A percentile compares a stretch with the other conserved stretches of the same genome.
Evolutionary conservation across 768 basidiomycete genomes (phyloP).

Genomic region (Termitomyces sp.): DNA sequence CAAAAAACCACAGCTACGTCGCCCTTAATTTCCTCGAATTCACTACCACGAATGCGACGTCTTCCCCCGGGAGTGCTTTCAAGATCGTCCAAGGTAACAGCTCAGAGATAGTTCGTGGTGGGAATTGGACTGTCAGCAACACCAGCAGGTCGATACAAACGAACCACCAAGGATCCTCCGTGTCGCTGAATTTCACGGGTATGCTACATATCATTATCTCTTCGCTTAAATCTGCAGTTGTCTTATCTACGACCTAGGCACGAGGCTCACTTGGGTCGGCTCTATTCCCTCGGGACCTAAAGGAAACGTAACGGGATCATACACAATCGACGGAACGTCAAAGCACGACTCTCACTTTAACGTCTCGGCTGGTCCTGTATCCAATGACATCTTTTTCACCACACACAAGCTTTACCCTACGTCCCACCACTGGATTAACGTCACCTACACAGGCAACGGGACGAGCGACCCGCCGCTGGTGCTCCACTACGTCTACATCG

Average conservation of each 20-base stretch:
- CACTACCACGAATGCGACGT: neutral
- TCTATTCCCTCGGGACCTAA: conserved; percentile 9
- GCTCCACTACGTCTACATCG: conserved; percentile 11
- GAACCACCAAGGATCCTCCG: neutral
- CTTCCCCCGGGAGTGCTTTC: neutral
- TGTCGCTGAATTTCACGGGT: conserved; percentile 7
- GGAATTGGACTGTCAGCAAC: neutral
- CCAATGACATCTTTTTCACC: conserved; percentile 15
- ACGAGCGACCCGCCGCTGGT: conserved; percentile 12
- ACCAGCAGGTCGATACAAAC: neutral
- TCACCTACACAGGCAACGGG: conserved; percentile 1
- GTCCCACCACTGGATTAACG: neutral
- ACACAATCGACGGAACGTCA: conserved; percentile 19
- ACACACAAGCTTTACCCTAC: conserved; percentile 9
- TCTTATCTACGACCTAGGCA: conserved; percentile 13
- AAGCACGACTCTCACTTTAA: neutral
- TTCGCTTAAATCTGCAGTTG: neutral
- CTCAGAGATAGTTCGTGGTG: neutral
- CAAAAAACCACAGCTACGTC: neutral
- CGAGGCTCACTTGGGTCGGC: conserved; percentile 19
- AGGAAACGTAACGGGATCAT: conserved; percentile 14
- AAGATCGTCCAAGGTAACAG: neutral
- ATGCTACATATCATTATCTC: neutral
- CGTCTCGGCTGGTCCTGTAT: neutral
- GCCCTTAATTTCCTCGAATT: conserved; percentile 5